These are phyloP conservation scores for Rhodotorula babjevae DNA, from an alignment of 768 basidiomycete genomes.

Conservation along the genomic window DNA sequence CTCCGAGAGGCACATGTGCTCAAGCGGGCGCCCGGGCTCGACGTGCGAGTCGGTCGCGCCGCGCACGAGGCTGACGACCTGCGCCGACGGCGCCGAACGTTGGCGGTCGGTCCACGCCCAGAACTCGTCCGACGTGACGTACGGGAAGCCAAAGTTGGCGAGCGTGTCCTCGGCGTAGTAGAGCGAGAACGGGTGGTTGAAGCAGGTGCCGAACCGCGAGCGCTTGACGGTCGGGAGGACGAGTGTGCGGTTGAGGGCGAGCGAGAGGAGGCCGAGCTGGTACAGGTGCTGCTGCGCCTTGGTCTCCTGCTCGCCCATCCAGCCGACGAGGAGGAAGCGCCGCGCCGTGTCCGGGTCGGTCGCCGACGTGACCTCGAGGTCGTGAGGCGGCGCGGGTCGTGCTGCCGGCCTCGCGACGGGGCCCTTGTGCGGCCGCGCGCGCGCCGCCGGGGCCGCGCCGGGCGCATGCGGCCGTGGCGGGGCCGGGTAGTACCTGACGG, in stretches of 20 bases:
- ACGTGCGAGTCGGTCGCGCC: not conserved
- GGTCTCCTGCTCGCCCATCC: conserved; percentile 32
- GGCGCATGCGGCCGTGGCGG: not conserved
- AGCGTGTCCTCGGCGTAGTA: conserved; percentile 52
- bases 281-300: conserved; percentile 53
- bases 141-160: conserved; percentile 16
- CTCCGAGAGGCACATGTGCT: conserved; percentile 12
- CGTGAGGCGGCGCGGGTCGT: not conserved
- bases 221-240: conserved; percentile 59
- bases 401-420: not conserved
- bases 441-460: not conserved
- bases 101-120: conserved; percentile 3
- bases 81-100: conserved; percentile 1
- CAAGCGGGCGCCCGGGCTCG: not conserved
- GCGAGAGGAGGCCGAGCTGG: conserved; percentile 54
- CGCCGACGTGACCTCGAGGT: conserved; percentile 6
- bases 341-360: conserved; percentile 4
- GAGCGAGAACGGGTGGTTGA: conserved; percentile 51
- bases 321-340: conserved; percentile 28
- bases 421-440: not conserved
- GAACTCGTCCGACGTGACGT: conserved; percentile 45
- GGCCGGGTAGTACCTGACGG: not conserved
- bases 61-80: conserved; percentile 2
- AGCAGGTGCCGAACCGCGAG: conserved; percentile 55
- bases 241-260: conserved; percentile 54